Evolutionary conservation across 1,284 basidiomycete genomes (phyloP).

Genomic region (Malassezia cuniculi): DNA sequence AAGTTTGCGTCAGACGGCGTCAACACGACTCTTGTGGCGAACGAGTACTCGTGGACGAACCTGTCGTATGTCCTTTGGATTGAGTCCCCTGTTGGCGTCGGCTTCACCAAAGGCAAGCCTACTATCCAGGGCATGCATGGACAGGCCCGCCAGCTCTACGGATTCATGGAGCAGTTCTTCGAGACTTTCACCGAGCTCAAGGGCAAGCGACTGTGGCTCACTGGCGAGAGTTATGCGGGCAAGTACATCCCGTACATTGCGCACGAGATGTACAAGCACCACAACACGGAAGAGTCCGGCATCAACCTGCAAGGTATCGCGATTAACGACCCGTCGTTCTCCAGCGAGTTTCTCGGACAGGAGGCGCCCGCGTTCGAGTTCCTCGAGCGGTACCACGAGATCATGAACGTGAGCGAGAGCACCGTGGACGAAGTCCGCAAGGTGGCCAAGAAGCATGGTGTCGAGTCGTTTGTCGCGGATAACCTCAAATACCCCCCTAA

Average conservation of each 20-base stretch:
- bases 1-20: constrained; percentile 10
- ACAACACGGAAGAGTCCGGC: constrained; percentile 5
- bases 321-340: constrained; percentile 38
- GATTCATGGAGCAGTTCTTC: constrained; percentile 32
- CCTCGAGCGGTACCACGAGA: constrained; percentile 2
- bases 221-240: constrained; percentile 68
- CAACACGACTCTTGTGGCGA: constrained; percentile 55
- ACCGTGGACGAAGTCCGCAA: constrained; percentile 16
- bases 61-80: constrained; percentile 59
- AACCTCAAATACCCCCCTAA: constrained; percentile 33
- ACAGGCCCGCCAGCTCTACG: constrained; percentile 43
- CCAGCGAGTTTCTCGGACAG: constrained; percentile 16
- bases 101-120: constrained; percentile 62
- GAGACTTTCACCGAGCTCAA: constrained; percentile 22
- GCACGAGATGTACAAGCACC: constrained; percentile 18
- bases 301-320: constrained; percentile 35
- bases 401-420: constrained; percentile 15
- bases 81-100: constrained; percentile 71
- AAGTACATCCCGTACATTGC: constrained; percentile 89
- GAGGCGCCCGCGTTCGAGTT: constrained; percentile 26
- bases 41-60: constrained; percentile 68
- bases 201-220: constrained; percentile 23
- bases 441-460: constrained; percentile 17
- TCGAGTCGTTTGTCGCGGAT: constrained; percentile 23
- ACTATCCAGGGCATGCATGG: constrained; percentile 49